Conservation (phyloP, 352 stramenopile species). For the Globisporangium recalcitrans region DNA sequence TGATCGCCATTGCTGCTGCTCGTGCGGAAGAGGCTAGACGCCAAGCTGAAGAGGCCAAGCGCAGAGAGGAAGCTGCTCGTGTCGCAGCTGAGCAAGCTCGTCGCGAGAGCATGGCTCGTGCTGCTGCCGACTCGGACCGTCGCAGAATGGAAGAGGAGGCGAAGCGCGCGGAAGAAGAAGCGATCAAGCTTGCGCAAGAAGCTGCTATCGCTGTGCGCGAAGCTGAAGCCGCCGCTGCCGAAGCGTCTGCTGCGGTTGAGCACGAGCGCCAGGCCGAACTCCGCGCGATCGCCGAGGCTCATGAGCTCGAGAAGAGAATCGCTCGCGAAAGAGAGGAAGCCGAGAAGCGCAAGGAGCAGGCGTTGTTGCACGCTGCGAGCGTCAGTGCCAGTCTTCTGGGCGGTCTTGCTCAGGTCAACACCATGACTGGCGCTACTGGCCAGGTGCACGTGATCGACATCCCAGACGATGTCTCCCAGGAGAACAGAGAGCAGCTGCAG, state of each 20-base stretch:
- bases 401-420: conserved; percentile 76
- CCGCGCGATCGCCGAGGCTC: conserved; percentile 71
- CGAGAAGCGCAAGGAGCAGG: conserved; percentile 55
- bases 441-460: conserved; percentile 83
- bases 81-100: conserved; percentile 48
- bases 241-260: conserved; percentile 70
- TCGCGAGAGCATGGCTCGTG: conserved; percentile 50
- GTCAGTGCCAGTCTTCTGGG: conserved; percentile 73
- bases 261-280: conserved; percentile 79
- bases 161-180: conserved; percentile 51
- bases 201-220: conserved; percentile 55
- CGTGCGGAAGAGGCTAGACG: conserved; percentile 66
- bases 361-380: conserved; percentile 59
- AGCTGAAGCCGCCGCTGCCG: conserved; percentile 58
- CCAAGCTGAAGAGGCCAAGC: conserved; percentile 81
- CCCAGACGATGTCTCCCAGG: conserved; percentile 72
- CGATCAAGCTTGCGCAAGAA: conserved; percentile 48
- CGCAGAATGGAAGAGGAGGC: conserved; percentile 73
- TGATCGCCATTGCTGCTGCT: conserved; percentile 71
- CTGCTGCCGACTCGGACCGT: conserved; percentile 50
- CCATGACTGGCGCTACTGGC: conserved; percentile 52
- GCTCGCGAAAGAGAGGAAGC: conserved; percentile 47
- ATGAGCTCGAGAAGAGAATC: conserved; percentile 56
- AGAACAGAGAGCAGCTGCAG: conserved; percentile 83
- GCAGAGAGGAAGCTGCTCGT: conserved; percentile 66